phyloP scores from a whole-genome alignment of 2,329 filamentous ascomycete species.

The Camptophora hylomeconis region DNA sequence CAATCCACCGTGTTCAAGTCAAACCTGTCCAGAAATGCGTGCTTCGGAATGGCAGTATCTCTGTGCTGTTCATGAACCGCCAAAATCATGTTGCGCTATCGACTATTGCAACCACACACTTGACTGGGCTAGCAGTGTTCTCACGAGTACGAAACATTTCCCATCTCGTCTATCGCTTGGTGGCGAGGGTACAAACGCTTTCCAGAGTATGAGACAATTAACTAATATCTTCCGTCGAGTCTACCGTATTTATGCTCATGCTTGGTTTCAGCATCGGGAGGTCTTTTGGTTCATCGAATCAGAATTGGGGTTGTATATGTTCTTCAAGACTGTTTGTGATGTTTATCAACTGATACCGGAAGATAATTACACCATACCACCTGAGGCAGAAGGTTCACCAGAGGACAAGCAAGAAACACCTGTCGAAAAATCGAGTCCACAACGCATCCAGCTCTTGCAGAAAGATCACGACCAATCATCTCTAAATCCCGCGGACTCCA shows the following conservation, averaged over 20 bases:
- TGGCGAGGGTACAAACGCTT: conserved; percentile 24
- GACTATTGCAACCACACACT: conserved; percentile 98
- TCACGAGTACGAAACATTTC: conserved; percentile 91
- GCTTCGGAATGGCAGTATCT: conserved; percentile 98
- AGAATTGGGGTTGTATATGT: conserved; percentile 81
- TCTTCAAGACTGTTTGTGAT: conserved; percentile 97
- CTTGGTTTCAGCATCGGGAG: conserved; percentile 93
- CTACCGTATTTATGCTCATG: conserved; percentile 94
- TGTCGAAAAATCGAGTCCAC: conserved; percentile 3
- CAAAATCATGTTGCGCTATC: conserved; percentile 94
- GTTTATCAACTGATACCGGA: conserved; percentile 76
- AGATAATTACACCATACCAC: conserved; percentile 91
- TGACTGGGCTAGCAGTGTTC: conserved; percentile 90
- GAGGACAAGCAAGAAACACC: conserved; percentile 32
- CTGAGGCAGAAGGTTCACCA: conserved; percentile 70
- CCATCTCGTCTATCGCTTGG: conserved; percentile 64
- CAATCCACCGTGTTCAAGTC: conserved; percentile 71
- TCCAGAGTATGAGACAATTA: conserved; percentile 49
- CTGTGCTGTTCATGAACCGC: conserved; percentile 91
- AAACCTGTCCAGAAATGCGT: conserved; percentile 94
- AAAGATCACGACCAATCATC: conserved; percentile 1
- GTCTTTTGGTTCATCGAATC: conserved; percentile 92
- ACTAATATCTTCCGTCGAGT: conserved; percentile 90
- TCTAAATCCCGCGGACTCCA: conserved; percentile 17
- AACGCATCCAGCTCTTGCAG: conserved; percentile 11